Evolutionary conservation across 495 filamentous ascomycete species (phyloP).

Genomic region (Podospora comata): DNA sequence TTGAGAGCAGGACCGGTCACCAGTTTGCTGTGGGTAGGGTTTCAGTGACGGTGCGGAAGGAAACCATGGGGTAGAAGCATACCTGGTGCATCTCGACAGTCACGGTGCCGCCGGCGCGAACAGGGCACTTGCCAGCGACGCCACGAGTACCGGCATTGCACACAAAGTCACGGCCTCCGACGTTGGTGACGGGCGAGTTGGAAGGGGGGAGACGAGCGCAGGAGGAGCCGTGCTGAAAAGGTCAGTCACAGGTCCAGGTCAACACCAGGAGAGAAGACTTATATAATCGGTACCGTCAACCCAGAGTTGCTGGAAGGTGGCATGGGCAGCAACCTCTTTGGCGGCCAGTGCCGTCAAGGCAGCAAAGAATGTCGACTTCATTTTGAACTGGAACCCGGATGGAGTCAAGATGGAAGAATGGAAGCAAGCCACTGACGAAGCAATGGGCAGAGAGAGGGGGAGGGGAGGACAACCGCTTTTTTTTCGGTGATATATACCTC

Average conservation of each 20-base stretch:
- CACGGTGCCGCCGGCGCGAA: slow-evolving; percentile 45
- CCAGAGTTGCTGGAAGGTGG: slow-evolving; percentile 53
- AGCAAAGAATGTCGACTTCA: slow-evolving; percentile 41
- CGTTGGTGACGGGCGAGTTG: slow-evolving; percentile 49
- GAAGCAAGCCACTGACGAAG: neutral
- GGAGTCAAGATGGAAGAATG: neutral
- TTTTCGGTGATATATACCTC: neutral
- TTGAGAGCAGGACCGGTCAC: slow-evolving; percentile 40
- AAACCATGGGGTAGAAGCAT: slow-evolving; percentile 8
- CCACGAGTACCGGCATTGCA: slow-evolving; percentile 41
- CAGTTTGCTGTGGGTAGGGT: slow-evolving; percentile 35
- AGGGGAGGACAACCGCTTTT: neutral
- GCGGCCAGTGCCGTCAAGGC: slow-evolving; percentile 33
- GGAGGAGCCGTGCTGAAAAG: slow-evolving; percentile 32
- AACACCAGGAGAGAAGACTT: slow-evolving; percentile 29
- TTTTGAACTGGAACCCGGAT: slow-evolving; percentile 14
- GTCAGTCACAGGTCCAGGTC: slow-evolving; percentile 13
- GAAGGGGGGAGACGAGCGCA: slow-evolving; percentile 40
- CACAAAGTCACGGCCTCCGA: slow-evolving; percentile 38
- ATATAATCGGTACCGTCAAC: slow-evolving; percentile 50
- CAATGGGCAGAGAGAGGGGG: neutral
- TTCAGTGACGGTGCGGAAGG: neutral
- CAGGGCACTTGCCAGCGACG: slow-evolving; percentile 43
- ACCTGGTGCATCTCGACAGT: slow-evolving; percentile 53
- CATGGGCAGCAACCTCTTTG: slow-evolving; percentile 41